A percentile compares a stretch with the other conserved stretches of the same genome.
Conservation (phyloP, 352 stramenopile genomes). For the Phytopythium sindhum region DNA sequence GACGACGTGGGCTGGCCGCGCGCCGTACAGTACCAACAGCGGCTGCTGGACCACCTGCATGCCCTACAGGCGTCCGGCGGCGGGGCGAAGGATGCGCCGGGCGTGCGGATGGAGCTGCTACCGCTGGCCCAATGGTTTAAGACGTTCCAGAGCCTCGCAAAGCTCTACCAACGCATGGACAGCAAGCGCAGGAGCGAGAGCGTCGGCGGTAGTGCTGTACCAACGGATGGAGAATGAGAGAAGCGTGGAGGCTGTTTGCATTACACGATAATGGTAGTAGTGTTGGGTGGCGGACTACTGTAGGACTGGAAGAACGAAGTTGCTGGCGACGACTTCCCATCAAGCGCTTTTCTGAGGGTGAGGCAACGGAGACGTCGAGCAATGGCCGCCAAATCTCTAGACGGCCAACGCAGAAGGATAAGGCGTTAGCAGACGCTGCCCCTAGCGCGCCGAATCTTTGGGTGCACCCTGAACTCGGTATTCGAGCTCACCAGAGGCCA, state of each 20-base stretch:
- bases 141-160: constrained; percentile 51
- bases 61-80: constrained; percentile 16
- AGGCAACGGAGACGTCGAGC: no score
- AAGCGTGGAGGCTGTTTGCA: no score
- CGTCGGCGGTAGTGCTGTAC: not conserved
- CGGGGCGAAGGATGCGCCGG: constrained; percentile 24
- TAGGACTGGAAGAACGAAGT: no score
- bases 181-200: constrained; percentile 21
- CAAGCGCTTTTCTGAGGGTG: no score
- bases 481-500: no score
- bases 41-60: constrained; percentile 50
- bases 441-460: no score
- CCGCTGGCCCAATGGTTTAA: constrained; percentile 60
- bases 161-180: constrained; percentile 55
- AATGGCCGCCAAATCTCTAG: no score
- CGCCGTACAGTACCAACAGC: constrained; percentile 53
- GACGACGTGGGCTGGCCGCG: constrained; percentile 57
- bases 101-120: constrained; percentile 48
- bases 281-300: not conserved
- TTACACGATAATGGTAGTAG: not conserved
- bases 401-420: no score
- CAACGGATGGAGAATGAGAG: no score
- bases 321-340: no score
- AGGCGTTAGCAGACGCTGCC: no score
- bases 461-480: no score